Percentiles rank a stretch among this genome's conserved stretches.
These are phyloP conservation scores for Avena atlantica DNA, from an alignment of 176 grass and related monocot genomes.

Conservation along the genomic window DNA sequence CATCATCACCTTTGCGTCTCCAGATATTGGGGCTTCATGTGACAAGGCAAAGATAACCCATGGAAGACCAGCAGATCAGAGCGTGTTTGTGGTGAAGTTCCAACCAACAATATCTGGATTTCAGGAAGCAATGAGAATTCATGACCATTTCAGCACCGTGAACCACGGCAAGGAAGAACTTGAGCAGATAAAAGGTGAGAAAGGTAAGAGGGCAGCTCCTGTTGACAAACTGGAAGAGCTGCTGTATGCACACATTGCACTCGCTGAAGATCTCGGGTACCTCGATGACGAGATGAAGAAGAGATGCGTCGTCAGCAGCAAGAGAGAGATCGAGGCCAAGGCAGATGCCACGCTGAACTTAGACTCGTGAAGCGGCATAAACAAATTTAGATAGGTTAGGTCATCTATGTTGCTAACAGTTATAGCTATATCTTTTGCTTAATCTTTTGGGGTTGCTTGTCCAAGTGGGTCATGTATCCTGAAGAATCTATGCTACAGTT, in stretches of 20 bases:
- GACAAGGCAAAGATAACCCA: slow-evolving; percentile 56
- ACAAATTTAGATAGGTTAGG: slow-evolving; percentile 32
- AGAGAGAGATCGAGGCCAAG: slow-evolving; percentile 66
- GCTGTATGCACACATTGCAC: slow-evolving; percentile 62
- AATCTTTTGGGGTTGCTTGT: neutral
- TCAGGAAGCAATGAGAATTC: slow-evolving; percentile 69
- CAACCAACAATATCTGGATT: slow-evolving; percentile 74
- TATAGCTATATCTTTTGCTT: slow-evolving; percentile 14
- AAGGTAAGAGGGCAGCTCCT: slow-evolving; percentile 41
- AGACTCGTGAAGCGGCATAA: slow-evolving; percentile 36
- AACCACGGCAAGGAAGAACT: slow-evolving; percentile 75
- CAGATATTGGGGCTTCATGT: slow-evolving; percentile 65
- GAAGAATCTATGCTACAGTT: slow-evolving; percentile 4
- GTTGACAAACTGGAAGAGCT: slow-evolving; percentile 53
- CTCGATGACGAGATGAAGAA: slow-evolving; percentile 68
- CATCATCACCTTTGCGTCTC: slow-evolving; percentile 3
- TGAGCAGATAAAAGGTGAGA: slow-evolving; percentile 36
- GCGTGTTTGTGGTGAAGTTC: slow-evolving; percentile 72
- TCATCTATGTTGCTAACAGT: neutral
- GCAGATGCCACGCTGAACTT: slow-evolving; percentile 58
- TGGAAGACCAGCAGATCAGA: slow-evolving; percentile 60
- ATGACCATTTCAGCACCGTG: slow-evolving; percentile 53
- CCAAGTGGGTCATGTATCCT: slow-evolving; percentile 10
- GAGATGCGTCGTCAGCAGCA: slow-evolving; percentile 75
- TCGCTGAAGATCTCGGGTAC: slow-evolving; percentile 67